Conservation (phyloP, 2,329 filamentous ascomycete species). For the Aspergillus sp. region DNA sequence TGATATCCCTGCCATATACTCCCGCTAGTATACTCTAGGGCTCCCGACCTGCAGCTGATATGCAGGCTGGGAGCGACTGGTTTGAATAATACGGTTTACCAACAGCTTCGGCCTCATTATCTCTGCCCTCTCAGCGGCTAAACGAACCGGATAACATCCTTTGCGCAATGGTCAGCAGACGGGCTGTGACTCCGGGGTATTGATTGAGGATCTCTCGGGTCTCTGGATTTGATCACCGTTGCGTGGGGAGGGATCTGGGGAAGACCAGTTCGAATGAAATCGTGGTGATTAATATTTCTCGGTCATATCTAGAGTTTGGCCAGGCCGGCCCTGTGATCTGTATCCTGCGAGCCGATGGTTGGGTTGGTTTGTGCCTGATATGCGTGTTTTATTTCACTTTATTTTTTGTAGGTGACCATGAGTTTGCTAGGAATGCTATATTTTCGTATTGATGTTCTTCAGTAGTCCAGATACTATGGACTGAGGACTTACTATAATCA, state of each 20-base stretch:
- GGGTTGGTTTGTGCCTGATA: background rate
- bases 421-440: background rate
- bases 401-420: background rate
- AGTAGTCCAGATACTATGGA: no score
- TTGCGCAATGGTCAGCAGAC: background rate
- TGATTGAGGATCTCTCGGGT: background rate
- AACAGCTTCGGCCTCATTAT: constrained; percentile 23
- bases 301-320: background rate
- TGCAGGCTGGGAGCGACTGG: constrained; percentile 18
- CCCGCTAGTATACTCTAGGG: background rate
- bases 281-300: constrained; percentile 12
- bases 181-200: constrained; percentile 2
- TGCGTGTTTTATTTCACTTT: background rate
- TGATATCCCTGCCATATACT: background rate
- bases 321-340: background rate
- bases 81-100: constrained; percentile 29
- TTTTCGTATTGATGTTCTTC: background rate
- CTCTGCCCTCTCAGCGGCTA: constrained; percentile 5
- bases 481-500: background rate
- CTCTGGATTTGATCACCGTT: constrained; percentile 15
- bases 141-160: background rate
- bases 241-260: constrained; percentile 24
- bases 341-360: background rate
- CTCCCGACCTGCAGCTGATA: constrained; percentile 28
- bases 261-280: constrained; percentile 13